Evolutionary conservation across 1,284 basidiomycete species (phyloP).

Genomic region (Dichomitus squalens): DNA sequence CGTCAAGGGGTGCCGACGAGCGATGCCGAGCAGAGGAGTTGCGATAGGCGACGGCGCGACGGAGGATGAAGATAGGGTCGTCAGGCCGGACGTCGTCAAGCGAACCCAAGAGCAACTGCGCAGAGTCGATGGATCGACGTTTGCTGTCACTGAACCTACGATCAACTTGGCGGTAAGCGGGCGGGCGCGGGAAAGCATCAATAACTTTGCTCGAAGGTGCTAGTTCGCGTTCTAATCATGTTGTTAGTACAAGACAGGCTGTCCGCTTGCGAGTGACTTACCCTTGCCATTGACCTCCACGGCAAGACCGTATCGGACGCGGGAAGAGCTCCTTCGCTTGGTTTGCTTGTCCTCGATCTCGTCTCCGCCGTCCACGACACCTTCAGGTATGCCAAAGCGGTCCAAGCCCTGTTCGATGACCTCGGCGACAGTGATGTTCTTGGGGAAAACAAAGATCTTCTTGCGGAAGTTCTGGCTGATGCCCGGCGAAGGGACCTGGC

Average conservation of each 20-base stretch:
- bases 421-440: constrained; percentile 94
- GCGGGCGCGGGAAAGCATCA: constrained; percentile 82
- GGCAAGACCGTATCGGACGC: constrained; percentile 82
- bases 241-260: too few species aligned
- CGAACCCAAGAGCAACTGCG: constrained; percentile 67
- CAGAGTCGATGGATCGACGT: constrained; percentile 87
- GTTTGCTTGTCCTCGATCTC: constrained; percentile 92
- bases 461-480: constrained; percentile 63
- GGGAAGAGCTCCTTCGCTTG: constrained; percentile 75
- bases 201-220: constrained; percentile 78
- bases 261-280: constrained; percentile 36
- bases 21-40: constrained; percentile 66
- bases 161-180: constrained; percentile 66
- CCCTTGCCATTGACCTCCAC: constrained; percentile 65
- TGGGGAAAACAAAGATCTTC: constrained; percentile 86
- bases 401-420: constrained; percentile 93
- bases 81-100: constrained; percentile 76
- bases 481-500: constrained; percentile 47
- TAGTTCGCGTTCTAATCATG: constrained; percentile 68
- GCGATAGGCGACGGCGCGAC: constrained; percentile 74
- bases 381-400: constrained; percentile 91
- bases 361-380: constrained; percentile 96
- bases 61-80: constrained; percentile 90
- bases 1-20: constrained; percentile 73
- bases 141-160: constrained; percentile 63